Evolutionary conservation across 768 basidiomycete genomes (phyloP), one percentile per base, ranked within the genome.

Genomic region (Leccinum subgranulosum): DNA sequence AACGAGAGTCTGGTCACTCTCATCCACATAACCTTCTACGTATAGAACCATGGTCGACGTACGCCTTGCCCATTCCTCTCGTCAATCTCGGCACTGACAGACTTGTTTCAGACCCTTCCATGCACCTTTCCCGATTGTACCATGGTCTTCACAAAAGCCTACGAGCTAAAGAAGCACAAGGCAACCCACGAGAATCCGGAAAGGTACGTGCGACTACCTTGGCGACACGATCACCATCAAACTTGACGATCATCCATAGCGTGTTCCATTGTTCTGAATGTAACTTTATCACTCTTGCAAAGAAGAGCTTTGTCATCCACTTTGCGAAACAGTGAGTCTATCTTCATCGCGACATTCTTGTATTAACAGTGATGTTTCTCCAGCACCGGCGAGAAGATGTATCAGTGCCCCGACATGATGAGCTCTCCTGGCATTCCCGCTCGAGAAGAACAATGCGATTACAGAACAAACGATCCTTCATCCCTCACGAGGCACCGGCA

Each of bases 401-500:
- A 53, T 29, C 17, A 51, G 28, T 70, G 68, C 39, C 66, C 64
- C 7, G 49, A 68, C 17, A 49, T 17, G 10, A 28, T 53, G 9
- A 29, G 9, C 14, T 25, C 19, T 33, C 17, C 43, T 3, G 28
- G 51, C 3, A 27, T 43, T 0, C 11, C 56, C 6, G 14, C 36
- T 23, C 4, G 12, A 8, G 33, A 55, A 19, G 23, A 49, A 15
- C 57, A 21, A 0, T 72, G 70, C 45, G 45, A 57, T 12, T 73
- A 61, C 50, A 58, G 41, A 33, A 73, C 71, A 2, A 19, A 56
- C 4, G 68, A 71, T 43, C 67, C 72, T 11, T 68, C 69, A 0
- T 57, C 66, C 31, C 47, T 73, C 7, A 58, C 69, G 6, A 69
- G 55, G 47, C 68, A 73, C 50, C 60, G 72, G 7, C 63, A 66